Evolutionary conservation across 139 green algal genomes (phyloP).

Genomic region (Chlamydomonas sphaeroides): DNA sequence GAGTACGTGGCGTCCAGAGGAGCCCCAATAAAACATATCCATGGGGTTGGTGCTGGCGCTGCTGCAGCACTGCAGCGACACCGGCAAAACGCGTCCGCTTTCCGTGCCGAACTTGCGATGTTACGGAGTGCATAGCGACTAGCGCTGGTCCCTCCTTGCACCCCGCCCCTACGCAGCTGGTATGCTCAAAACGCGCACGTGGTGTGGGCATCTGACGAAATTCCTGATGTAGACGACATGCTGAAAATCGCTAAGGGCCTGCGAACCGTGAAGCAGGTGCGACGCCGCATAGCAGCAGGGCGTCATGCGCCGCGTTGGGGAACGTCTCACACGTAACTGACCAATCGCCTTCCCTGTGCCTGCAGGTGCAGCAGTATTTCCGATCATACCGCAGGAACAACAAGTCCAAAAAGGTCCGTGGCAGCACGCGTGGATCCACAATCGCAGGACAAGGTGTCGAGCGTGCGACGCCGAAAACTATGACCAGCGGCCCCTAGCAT

Average conservation of each 20-base stretch:
- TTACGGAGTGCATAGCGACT: too few species aligned
- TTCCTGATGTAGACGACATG: conserved; percentile 28
- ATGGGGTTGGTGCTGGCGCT: too few species aligned
- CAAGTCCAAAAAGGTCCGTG: conserved; percentile 16
- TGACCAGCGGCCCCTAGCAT: too few species aligned
- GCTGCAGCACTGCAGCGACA: too few species aligned
- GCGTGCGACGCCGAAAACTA: too few species aligned
- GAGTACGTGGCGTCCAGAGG: not conserved
- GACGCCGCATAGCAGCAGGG: too few species aligned
- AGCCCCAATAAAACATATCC: not conserved
- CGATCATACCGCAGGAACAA: conserved; percentile 10
- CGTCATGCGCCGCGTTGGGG: too few species aligned
- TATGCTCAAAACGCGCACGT: conserved; percentile 21
- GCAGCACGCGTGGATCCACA: too few species aligned
- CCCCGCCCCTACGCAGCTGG: not conserved
- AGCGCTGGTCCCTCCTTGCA: not conserved
- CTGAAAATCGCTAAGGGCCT: conserved; percentile 38
- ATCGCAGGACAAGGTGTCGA: too few species aligned
- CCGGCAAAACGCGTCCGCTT: not conserved
- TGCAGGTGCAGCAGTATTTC: conserved; percentile 22
- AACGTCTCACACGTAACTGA: too few species aligned
- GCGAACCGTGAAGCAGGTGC: conserved; percentile 25
- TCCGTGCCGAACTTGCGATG: too few species aligned
- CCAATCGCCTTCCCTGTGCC: too few species aligned
- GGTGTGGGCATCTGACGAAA: conserved; percentile 1